Evolutionary conservation across 129 eudicot species (phyloP).

Genomic region (Tagetes patula): DNA sequence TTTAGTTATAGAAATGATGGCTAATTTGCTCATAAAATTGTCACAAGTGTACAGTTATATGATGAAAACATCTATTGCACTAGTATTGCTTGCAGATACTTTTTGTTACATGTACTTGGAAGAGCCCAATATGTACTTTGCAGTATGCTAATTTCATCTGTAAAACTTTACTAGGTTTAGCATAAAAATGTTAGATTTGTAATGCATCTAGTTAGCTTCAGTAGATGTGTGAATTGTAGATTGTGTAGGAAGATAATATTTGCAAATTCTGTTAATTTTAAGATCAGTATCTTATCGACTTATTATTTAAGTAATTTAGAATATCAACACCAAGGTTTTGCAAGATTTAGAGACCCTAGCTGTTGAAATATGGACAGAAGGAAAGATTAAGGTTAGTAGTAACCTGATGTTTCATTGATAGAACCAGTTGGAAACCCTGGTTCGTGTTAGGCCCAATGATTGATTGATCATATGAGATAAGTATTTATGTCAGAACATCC

Average conservation of each 20-base stretch:
- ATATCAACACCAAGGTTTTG: not conserved
- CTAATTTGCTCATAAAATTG: constrained; percentile 13
- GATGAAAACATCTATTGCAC: constrained; percentile 15
- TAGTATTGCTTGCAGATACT: not conserved
- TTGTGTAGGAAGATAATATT: constrained; percentile 6
- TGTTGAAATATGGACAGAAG: not conserved
- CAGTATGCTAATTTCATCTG: not conserved
- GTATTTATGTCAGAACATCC: not conserved
- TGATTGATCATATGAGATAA: not conserved
- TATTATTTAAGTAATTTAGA: not conserved
- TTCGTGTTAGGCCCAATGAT: constrained; percentile 11
- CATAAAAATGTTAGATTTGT: not conserved
- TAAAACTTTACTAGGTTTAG: constrained; percentile 9
- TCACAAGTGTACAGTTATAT: not conserved
- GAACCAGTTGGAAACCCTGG: constrained; percentile 15
- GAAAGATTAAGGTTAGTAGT: not conserved
- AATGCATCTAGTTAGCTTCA: constrained; percentile 1
- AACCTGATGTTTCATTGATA: not conserved
- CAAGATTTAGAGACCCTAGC: not conserved
- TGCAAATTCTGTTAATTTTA: not conserved
- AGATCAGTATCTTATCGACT: not conserved
- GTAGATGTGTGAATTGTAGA: constrained; percentile 4
- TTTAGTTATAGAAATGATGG: not conserved
- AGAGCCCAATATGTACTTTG: not conserved
- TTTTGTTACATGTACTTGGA: constrained; percentile 3